Base-by-base conservation (phyloP, 2,329 filamentous ascomycete genomes). In the Truncatella angustata region DNA sequence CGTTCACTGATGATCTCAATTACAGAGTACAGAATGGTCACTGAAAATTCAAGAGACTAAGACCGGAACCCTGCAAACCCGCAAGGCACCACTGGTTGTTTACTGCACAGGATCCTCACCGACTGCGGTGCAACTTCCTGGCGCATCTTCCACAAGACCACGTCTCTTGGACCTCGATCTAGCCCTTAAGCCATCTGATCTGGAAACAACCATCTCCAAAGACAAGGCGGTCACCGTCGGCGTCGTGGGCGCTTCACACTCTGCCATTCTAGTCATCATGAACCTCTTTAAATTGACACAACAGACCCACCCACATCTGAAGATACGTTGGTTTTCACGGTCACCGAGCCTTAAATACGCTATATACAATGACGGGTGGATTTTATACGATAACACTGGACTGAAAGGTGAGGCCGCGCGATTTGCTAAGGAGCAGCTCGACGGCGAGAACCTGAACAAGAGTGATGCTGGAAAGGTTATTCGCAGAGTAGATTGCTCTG, bases 331-430 rank as follows among this genome's bases (percentile, higher is more conserved):
- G 83, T 84, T 86, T 66, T 82, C 71, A 26, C 74, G 84, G 9
- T 49, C 46, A n/a, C 78, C 83, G 58, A 66, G 74, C 1, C 72
- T 86, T 9, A 78, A 80, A 21, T 87, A 86, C 56, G 84, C 84
- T 14, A 77, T 81, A 59, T 80, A 78, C 63, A 80, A 74, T 67
- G 81, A 84, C 55, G 81, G 79, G 52, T 86, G 83, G 81, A 85
- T 86, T 54, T 66, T 84, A 23, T 76, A 80, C 50, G 84, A 87
- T 61, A 87, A 86, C 65, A 86, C 83, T 0, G 84, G 84, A 3
- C 71, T 87, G 24, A 86, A 87, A 64, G 83, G 84, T 18, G 70
- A 75, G 34, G 82, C 81, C 0, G 83, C 83, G 0, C 70, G 74
- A 4, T 87, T 82, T 72, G 84, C 84, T 1, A 75, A 74, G 37